phyloP scores from a whole-genome alignment of 345 rosid species.

The Diplotaxis tenuifolia region DNA sequence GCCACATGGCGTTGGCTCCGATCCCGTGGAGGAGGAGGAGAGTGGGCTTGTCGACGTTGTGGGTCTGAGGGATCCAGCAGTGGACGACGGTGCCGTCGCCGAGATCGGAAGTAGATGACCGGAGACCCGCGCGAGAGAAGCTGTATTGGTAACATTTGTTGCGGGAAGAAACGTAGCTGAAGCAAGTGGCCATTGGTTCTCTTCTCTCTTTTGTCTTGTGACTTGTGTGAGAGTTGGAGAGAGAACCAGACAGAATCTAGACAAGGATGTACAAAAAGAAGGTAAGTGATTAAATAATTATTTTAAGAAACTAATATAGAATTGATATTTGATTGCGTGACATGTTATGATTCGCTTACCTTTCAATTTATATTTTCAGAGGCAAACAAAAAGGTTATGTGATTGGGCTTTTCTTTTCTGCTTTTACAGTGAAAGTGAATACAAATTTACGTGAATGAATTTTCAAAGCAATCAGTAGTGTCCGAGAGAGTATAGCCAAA shows the following conservation, averaged over 20 bases:
- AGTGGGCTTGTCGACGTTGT: constrained; percentile 46
- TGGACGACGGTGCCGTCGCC: constrained; percentile 83
- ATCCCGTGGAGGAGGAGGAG: constrained; percentile 78
- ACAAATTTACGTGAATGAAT: background rate
- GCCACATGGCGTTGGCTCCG: constrained; percentile 99
- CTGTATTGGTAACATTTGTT: constrained; percentile 62
- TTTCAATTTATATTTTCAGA: background rate
- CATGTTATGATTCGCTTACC: constrained; percentile 21
- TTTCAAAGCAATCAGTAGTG: background rate
- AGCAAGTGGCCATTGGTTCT: constrained; percentile 54
- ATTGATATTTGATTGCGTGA: background rate
- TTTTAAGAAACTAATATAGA: background rate
- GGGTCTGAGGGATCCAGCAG: constrained; percentile 69
- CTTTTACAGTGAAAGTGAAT: too few species aligned
- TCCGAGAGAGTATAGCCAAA: background rate
- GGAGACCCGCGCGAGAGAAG: constrained; percentile 68
- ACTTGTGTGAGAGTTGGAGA: background rate
- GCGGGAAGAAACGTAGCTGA: constrained; percentile 57
- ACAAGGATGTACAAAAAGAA: background rate
- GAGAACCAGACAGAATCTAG: background rate
- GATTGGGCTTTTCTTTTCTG: background rate
- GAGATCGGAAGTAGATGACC: constrained; percentile 70
- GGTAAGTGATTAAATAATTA: background rate
- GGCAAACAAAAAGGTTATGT: background rate
- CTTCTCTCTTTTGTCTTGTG: background rate